Evolutionary conservation across 495 filamentous ascomycete genomes (phyloP), one percentile per base, ranked within the genome.

Genomic region (Aspergillus nidulans): DNA sequence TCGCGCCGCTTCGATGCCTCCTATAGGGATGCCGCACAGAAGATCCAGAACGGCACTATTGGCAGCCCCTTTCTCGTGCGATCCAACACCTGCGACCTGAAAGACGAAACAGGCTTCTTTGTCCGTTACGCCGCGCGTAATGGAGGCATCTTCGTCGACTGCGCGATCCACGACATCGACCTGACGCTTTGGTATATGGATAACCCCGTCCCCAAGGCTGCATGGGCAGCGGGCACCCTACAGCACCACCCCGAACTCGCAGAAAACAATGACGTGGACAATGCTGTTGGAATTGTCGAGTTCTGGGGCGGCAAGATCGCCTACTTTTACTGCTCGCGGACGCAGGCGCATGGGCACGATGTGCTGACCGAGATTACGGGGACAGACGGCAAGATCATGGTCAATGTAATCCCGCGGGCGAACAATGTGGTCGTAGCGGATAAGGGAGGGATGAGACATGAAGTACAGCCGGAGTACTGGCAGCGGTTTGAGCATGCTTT

Each of bases 291-390:
- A 1, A 65, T 85, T 23, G 78, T 85, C 7, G 83, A 86, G 69
- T 86, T 85, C 64, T 77, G 74, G 49, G 77, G 73, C 30, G 82
- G 80, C 16, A 73, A 77, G 58, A 77, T 86, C 30, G 83, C 81
- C 3, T 83, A 84, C 56, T 79, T 83, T 52, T 85, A 82, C 63
- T 69, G 66, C 25, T 75, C 68, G 15, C 70, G 82, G n/a, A 85
- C 84, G 81, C 85, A 85, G 80, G 77, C 81, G 0, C 72, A 77
- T 4, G 83, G 83, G 3, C 83, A 85, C 65, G 75, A 84, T 57
- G 83, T 85, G 57, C 76, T 72, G 54, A 84, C 82, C 0, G 83
- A 86, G 68, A 74, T 86, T 43, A 80, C 85, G 51, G 82, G 83
- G 5, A 85, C 82, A 0, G 66, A 76, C 44, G 83, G 82, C 6